Evolutionary conservation across 169 alveolate genomes (phyloP).

Genomic region (Plasmodium inui): DNA sequence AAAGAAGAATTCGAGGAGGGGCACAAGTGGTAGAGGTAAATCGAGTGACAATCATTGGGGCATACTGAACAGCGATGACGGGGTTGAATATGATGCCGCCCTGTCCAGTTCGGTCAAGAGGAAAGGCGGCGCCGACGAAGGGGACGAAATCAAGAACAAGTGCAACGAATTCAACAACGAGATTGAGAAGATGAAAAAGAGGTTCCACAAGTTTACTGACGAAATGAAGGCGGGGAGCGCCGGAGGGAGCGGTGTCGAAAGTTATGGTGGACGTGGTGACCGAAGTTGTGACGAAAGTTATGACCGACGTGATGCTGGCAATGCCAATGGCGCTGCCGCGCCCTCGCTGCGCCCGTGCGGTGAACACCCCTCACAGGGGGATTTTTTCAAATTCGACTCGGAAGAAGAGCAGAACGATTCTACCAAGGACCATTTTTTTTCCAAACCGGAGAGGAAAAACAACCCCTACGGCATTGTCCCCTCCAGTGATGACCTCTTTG

Average conservation of each 20-base stretch:
- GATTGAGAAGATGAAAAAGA: conserved; percentile 38
- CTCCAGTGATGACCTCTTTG: not conserved
- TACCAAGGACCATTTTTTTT: not conserved
- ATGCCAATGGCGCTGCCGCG: not conserved
- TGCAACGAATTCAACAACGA: conserved; percentile 35
- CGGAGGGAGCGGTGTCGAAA: not conserved
- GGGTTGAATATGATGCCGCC: not conserved
- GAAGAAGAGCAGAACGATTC: not conserved
- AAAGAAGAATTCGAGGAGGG: not conserved
- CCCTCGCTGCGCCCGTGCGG: not conserved
- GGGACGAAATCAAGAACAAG: not conserved
- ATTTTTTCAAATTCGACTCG: not conserved
- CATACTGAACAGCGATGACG: not conserved
- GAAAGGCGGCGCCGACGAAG: not conserved
- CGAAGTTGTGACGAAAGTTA: not conserved
- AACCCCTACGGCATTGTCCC: not conserved
- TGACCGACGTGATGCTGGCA: not conserved
- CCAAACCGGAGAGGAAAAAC: not conserved
- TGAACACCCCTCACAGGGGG: not conserved
- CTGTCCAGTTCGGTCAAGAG: not conserved
- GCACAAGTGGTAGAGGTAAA: not conserved
- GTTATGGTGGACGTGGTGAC: not conserved
- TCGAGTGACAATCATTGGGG: not conserved
- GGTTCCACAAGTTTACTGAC: conserved; percentile 1
- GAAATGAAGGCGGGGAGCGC: not conserved